Conservation (phyloP, 768 basidiomycete species). For the Collybia nuda region DNA sequence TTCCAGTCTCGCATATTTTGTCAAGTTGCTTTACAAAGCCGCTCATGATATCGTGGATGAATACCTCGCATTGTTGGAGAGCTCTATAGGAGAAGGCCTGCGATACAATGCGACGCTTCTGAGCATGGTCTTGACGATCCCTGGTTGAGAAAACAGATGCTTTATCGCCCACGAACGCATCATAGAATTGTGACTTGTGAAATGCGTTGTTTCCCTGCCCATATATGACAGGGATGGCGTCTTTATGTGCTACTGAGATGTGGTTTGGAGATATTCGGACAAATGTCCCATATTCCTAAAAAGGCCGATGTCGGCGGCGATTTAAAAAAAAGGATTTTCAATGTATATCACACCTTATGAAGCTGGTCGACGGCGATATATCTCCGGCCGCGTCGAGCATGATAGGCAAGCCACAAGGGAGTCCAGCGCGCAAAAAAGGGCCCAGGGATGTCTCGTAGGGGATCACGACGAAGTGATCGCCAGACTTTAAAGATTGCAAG, state of each 20-base stretch:
- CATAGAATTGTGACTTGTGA: conserved; percentile 29
- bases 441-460: conserved; percentile 23
- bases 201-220: conserved; percentile 28
- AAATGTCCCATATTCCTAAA: conserved; percentile 25
- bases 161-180: conserved; percentile 25
- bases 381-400: conserved; percentile 24
- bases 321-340: neutral
- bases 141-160: conserved; percentile 29
- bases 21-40: conserved; percentile 20
- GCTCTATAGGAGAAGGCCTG: conserved; percentile 26
- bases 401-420: conserved; percentile 29
- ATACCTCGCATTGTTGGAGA: conserved; percentile 15
- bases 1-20: conserved; percentile 13
- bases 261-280: conserved; percentile 32
- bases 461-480: neutral
- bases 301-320: neutral
- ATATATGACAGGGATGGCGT: conserved; percentile 26
- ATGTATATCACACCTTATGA: conserved; percentile 19
- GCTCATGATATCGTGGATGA: conserved; percentile 15
- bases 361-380: conserved; percentile 26
- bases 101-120: conserved; percentile 28
- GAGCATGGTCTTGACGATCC: conserved; percentile 28
- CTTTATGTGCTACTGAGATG: conserved; percentile 26
- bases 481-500: too few species aligned
- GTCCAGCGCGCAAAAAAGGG: conserved; percentile 28